Evolutionary conservation across 805 yeast species (phyloP), one percentile per base, ranked within the genome.

Genomic region (Wickerhamiella dianesei): DNA sequence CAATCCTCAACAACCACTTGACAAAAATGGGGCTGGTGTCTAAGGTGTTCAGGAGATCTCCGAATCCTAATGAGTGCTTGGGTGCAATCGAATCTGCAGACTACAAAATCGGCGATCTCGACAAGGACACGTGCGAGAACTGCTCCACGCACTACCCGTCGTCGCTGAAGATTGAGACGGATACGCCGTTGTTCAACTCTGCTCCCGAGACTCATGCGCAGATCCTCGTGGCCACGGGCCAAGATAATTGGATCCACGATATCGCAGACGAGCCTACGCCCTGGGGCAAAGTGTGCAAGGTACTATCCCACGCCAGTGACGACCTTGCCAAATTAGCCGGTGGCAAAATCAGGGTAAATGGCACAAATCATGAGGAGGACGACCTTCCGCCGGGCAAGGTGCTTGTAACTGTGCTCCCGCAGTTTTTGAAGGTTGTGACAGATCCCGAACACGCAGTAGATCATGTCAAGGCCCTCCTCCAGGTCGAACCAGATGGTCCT

Each of bases 161-260:
- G n/a, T 67, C 75, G 2, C 58, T 77, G 45, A 71, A 70, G 43
- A 57, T 79, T 18, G 72, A 70, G 3, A 63, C 44, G 47, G 68
- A 56, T 19, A 58, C 53, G 20, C 72, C 73, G 4, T 67, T 87
- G 22, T 86, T 82, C 76, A 79, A 81, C 49, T 71, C 88, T 4
- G 78, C 94, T 0, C 73, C 72, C 51, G 78, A 82, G 1, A 77
- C 77, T 40, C 80, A 78, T 2, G 59, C 81, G 20, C 96, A 88
- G 54, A 66, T 86, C 19, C 64, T 89, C 32, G 79, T 88, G 0
- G 82, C 95, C 2, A 87, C 96, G 0, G 94, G 92, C 9, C 78
- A 79, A 54, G 60, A 74, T 0, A 94, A 89, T 63, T 89, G 98
- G 98, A 67, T 65, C 14, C 89, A 76, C 51, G 82, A 82, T 57